phyloP scores from a whole-genome alignment of 1,139 yeast genomes.

The Debaryomyces sp. region DNA sequence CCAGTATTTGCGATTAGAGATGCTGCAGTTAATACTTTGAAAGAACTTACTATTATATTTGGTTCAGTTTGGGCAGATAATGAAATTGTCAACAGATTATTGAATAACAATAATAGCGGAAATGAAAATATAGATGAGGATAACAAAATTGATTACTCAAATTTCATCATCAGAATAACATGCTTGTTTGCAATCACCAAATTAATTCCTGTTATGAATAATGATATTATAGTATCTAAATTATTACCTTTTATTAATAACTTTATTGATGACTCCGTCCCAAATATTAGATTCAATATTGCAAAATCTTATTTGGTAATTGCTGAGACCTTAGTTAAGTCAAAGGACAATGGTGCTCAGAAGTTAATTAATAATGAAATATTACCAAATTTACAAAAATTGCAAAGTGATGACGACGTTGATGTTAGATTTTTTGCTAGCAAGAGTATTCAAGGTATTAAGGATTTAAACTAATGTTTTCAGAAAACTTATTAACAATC shows the following conservation, averaged over 20 bases:
- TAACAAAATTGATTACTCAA: slow-evolving; percentile 52
- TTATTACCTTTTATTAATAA: slow-evolving; percentile 80
- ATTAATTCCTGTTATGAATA: slow-evolving; percentile 69
- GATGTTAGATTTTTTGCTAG: slow-evolving; percentile 90
- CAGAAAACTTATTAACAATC: slow-evolving; percentile 64
- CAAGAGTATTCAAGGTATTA: slow-evolving; percentile 52
- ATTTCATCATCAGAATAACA: slow-evolving; percentile 89
- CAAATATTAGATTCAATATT: slow-evolving; percentile 92
- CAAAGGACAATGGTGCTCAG: slow-evolving; percentile 24
- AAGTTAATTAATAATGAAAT: slow-evolving; percentile 57
- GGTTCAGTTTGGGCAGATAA: slow-evolving; percentile 93
- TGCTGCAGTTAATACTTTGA: slow-evolving; percentile 88
- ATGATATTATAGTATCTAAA: slow-evolving; percentile 58
- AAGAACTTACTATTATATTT: slow-evolving; percentile 78
- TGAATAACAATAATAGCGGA: slow-evolving; percentile 36
- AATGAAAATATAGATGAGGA: slow-evolving; percentile 27
- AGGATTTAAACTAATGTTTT: slow-evolving; percentile 27
- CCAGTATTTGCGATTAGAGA: slow-evolving; percentile 95
- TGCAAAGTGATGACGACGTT: slow-evolving; percentile 74
- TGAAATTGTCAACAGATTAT: slow-evolving; percentile 78
- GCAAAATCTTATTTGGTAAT: slow-evolving; percentile 79
- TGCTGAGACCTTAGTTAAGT: slow-evolving; percentile 50
- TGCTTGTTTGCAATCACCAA: slow-evolving; percentile 85
- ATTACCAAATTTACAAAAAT: slow-evolving; percentile 63
- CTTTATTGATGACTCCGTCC: slow-evolving; percentile 78